Percentiles rank a stretch among this genome's conserved stretches.
Evolutionary conservation across 257 asterid species (phyloP).

Genomic region (Solanum gandarillasii): DNA sequence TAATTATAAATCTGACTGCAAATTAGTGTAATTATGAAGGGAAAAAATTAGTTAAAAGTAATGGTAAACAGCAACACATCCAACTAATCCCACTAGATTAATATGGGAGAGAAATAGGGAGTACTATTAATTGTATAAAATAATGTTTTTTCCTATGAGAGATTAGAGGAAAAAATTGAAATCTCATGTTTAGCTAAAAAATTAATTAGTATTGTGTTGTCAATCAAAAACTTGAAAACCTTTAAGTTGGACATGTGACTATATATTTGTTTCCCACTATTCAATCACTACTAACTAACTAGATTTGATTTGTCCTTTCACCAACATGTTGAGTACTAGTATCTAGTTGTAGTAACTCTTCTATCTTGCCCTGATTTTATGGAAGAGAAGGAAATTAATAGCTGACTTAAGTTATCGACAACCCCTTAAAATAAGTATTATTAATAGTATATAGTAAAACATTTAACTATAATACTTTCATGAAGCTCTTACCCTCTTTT

Average conservation of each 20-base stretch:
- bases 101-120: background rate
- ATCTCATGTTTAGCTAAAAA: background rate
- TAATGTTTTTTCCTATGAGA: background rate
- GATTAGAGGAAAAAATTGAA: background rate
- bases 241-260: background rate
- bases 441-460: background rate
- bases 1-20: background rate
- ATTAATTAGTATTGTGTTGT: background rate
- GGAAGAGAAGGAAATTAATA: background rate
- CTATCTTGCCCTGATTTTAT: background rate
- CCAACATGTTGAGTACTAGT: background rate
- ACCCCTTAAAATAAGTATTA: background rate
- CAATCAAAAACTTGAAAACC: background rate
- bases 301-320: conserved; percentile 1
- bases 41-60: background rate
- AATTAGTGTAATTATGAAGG: background rate
- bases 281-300: conserved; percentile 12
- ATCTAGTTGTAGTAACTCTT: background rate
- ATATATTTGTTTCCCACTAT: background rate
- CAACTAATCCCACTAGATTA: background rate
- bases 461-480: background rate
- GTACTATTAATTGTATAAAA: background rate
- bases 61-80: background rate
- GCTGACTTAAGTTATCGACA: background rate
- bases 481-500: background rate